Conservation (phyloP, 106 monocot genomes). For the Acanthochlamys bracteata region DNA sequence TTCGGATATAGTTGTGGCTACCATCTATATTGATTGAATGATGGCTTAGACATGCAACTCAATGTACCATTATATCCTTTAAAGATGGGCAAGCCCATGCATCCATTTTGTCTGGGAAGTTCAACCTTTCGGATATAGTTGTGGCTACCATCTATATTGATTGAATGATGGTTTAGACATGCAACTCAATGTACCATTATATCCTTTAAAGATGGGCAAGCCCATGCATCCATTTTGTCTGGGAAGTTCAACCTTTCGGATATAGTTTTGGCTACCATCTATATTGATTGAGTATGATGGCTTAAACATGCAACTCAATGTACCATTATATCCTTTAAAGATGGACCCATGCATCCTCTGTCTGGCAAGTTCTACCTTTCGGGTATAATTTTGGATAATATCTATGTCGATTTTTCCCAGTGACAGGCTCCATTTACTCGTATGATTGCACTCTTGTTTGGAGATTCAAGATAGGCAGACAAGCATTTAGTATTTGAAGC, state of each 20-base stretch:
- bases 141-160: conserved; percentile 21
- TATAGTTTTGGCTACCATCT: too few species aligned
- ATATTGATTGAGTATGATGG: conserved; percentile 30
- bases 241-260: too few species aligned
- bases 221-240: conserved; percentile 12
- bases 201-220: conserved; percentile 4
- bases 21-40: conserved; percentile 24
- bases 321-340: conserved; percentile 4
- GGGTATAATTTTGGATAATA: conserved; percentile 9
- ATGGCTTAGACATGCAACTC: conserved; percentile 5
- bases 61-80: conserved; percentile 14
- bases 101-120: conserved; percentile 8
- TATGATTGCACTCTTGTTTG: conserved; percentile 18
- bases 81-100: background rate
- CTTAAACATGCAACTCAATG: conserved; percentile 5
- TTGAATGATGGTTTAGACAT: conserved; percentile 11
- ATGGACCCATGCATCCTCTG: conserved; percentile 5
- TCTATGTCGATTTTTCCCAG: conserved; percentile 23
- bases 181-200: conserved; percentile 14
- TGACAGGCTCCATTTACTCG: background rate
- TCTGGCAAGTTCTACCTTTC: conserved; percentile 12
- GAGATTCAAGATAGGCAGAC: conserved; percentile 18
- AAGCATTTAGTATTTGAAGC: background rate
- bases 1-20: conserved; percentile 16
- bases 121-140: conserved; percentile 14